Evolutionary conservation across 805 yeast genomes (phyloP).

Genomic region (Ogataea paraovalis): DNA sequence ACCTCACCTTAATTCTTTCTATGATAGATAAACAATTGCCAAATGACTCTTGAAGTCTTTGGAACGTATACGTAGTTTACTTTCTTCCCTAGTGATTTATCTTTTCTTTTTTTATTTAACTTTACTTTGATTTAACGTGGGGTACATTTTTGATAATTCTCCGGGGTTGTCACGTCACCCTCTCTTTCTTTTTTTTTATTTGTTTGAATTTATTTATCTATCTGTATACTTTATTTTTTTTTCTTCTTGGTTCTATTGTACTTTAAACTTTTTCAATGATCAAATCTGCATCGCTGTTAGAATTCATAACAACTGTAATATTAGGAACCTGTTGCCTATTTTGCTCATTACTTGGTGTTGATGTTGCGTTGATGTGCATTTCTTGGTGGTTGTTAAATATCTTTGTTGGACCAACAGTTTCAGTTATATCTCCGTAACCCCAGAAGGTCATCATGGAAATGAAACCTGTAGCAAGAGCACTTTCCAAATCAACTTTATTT

Average conservation of each 20-base stretch:
- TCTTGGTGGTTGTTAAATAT: slow-evolving; percentile 12
- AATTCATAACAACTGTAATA: slow-evolving; percentile 27
- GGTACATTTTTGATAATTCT: neutral
- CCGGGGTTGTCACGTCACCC: neutral
- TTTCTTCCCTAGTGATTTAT: too few relatives aligned
- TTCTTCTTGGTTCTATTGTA: neutral
- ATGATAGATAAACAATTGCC: too few relatives aligned
- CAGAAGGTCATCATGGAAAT: slow-evolving; percentile 64
- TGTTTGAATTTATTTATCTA: neutral
- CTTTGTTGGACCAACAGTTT: slow-evolving; percentile 50
- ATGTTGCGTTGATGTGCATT: neutral
- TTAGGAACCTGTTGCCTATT: slow-evolving; percentile 16
- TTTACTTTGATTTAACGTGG: neutral
- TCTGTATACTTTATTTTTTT: neutral
- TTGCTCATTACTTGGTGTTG: slow-evolving; percentile 1
- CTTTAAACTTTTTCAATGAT: slow-evolving; percentile 27
- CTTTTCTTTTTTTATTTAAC: neutral
- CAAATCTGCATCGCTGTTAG: slow-evolving; percentile 30
- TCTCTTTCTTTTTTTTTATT: neutral
- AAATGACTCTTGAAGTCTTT: too few relatives aligned
- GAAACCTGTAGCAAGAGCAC: slow-evolving; percentile 58
- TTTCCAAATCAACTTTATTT: slow-evolving; percentile 41
- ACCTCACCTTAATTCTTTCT: neutral
- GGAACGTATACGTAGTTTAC: too few relatives aligned
- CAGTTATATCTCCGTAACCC: slow-evolving; percentile 53